phyloP scores from a whole-genome alignment of 768 basidiomycete species.

The Boletus sensibilis region DNA sequence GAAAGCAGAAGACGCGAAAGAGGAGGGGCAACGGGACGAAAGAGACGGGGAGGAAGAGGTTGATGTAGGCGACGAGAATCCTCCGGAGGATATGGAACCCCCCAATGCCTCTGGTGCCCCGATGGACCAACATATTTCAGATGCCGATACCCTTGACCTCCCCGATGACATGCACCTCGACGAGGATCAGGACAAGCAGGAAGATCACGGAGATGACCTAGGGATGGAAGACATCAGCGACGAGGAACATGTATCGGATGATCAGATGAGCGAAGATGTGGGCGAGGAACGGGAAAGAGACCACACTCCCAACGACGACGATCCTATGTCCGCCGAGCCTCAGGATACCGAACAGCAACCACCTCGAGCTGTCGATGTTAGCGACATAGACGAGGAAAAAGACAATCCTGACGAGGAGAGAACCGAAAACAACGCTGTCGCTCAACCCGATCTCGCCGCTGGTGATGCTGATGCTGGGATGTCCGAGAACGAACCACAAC shows the following conservation, averaged over 20 bases:
- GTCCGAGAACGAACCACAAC: constrained; percentile 17
- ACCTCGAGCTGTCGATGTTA: constrained; percentile 18
- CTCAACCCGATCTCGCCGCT: constrained; percentile 37
- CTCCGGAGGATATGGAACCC: constrained; percentile 43
- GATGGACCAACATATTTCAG: constrained; percentile 73
- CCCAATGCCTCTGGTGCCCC: constrained; percentile 59
- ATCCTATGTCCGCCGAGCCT: constrained; percentile 24
- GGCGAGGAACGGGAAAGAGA: constrained; percentile 8
- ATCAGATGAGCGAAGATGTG: constrained; percentile 29
- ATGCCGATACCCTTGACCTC: constrained; percentile 82
- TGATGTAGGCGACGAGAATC: constrained; percentile 28
- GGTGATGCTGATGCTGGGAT: constrained; percentile 26
- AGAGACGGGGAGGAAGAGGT: constrained; percentile 28
- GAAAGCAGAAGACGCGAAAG: constrained; percentile 30
- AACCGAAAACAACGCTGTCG: constrained; percentile 27
- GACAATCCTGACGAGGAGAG: constrained; percentile 33
- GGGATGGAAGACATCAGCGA: constrained; percentile 40
- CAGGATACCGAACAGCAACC: constrained; percentile 23
- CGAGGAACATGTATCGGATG: constrained; percentile 25
- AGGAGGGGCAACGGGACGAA: constrained; percentile 30
- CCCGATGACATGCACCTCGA: constrained; percentile 82
- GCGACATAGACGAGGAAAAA: constrained; percentile 20
- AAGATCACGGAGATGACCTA: constrained; percentile 26
- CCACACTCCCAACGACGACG: constrained; percentile 16
- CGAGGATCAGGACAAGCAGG: constrained; percentile 30